phyloP scores from a whole-genome alignment of 345 rosid genomes.

The Excoecaria agallocha region DNA sequence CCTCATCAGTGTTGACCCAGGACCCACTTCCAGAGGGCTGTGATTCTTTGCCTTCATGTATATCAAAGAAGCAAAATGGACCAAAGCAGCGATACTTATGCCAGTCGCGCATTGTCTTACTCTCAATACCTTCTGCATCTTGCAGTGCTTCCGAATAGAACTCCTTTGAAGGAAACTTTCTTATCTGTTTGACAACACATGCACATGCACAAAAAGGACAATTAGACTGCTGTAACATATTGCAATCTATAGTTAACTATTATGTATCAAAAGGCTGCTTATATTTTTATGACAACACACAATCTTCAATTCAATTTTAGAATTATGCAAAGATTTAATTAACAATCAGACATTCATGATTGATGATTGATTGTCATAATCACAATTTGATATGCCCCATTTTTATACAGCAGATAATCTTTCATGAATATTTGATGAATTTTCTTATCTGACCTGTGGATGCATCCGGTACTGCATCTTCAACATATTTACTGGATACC shows the following conservation, averaged over 20 bases:
- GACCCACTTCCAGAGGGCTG: conserved; percentile 87
- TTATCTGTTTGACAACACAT: conserved; percentile 44
- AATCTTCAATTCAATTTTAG: not conserved
- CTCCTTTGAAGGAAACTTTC: conserved; percentile 86
- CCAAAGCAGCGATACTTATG: conserved; percentile 76
- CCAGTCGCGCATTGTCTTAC: conserved; percentile 76
- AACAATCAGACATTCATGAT: not conserved
- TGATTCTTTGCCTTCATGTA: conserved; percentile 80
- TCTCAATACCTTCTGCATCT: conserved; percentile 70
- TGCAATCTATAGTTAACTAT: too few species aligned
- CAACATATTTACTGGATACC: conserved; percentile 92
- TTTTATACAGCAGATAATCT: not conserved
- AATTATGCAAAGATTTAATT: not conserved
- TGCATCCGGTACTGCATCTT: conserved; percentile 95
- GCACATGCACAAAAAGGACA: not conserved
- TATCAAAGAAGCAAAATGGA: conserved; percentile 90
- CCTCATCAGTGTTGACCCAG: conserved; percentile 70
- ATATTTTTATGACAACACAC: not conserved
- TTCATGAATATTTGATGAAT: not conserved
- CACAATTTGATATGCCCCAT: not conserved
- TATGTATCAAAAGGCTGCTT: not conserved
- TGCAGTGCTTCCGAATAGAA: conserved; percentile 73
- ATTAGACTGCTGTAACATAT: conserved; percentile 1
- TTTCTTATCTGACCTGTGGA: conserved; percentile 65
- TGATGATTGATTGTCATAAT: not conserved